A percentile compares a stretch with the other conserved stretches of the same genome.
Conservation (phyloP, 345 rosid genomes). For the Euphorbia pulcherrima region DNA sequence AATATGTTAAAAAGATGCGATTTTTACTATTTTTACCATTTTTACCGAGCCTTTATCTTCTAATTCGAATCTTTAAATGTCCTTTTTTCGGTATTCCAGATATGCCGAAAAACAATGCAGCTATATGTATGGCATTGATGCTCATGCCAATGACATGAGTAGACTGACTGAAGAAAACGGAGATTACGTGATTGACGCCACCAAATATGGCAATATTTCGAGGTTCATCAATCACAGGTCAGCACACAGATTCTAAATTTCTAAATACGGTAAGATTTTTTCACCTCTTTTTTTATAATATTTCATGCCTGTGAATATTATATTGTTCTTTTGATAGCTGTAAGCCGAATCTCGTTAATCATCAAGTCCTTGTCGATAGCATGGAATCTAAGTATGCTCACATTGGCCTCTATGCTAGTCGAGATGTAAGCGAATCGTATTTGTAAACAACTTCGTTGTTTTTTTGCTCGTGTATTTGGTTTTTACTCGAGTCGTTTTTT, state of each 20-base stretch:
- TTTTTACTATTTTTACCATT: background rate
- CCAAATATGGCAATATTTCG: conserved; percentile 72
- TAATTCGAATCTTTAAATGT: background rate
- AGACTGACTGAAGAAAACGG: conserved; percentile 68
- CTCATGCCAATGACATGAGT: conserved; percentile 73
- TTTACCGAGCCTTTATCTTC: background rate
- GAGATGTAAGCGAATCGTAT: conserved; percentile 60
- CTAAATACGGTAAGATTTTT: too few species aligned
- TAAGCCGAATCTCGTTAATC: conserved; percentile 70
- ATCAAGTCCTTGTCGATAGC: conserved; percentile 85
- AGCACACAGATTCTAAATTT: background rate
- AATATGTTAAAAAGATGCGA: conserved; percentile 5
- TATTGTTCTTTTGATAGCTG: conserved; percentile 48
- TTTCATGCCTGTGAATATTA: conserved; percentile 4
- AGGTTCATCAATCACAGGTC: conserved; percentile 97
- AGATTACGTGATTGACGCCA: conserved; percentile 67
- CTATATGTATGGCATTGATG: conserved; percentile 58
- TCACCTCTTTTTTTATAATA: background rate
- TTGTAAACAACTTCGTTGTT: background rate
- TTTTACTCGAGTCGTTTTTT: conserved; percentile 5
- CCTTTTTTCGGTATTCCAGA: conserved; percentile 35
- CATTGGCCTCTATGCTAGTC: conserved; percentile 83
- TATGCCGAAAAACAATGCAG: conserved; percentile 54
- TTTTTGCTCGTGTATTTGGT: background rate
- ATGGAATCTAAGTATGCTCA: conserved; percentile 77